These are phyloP conservation scores for Tuber magnatum DNA, from an alignment of 495 filamentous ascomycete species.

Conservation along the genomic window DNA sequence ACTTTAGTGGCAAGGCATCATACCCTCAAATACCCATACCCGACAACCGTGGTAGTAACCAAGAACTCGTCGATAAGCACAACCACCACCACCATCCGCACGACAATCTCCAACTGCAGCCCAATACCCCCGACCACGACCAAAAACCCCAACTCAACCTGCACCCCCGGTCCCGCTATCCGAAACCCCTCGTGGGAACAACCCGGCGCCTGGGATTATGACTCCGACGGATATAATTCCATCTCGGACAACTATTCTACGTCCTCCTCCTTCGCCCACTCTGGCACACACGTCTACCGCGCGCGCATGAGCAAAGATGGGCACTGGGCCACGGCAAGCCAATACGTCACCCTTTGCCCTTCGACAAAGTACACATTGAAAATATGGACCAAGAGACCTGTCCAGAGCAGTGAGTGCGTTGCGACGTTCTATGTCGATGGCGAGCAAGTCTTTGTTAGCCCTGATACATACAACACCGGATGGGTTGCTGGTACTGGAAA, in stretches of 20 bases:
- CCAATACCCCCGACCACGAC: background rate
- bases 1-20: too few relatives aligned
- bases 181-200: constrained; percentile 1
- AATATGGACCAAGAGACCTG: constrained; percentile 17
- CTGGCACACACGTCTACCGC: background rate
- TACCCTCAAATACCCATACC: background rate
- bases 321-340: background rate
- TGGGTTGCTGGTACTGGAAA: constrained; percentile 8
- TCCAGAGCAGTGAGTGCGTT: background rate
- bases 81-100: background rate
- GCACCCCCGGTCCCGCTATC: background rate
- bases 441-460: background rate
- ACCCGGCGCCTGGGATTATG: background rate
- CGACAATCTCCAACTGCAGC: constrained; percentile 6
- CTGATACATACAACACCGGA: background rate
- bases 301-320: background rate
- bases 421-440: constrained; percentile 15
- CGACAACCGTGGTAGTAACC: background rate
- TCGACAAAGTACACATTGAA: constrained; percentile 6
- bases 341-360: constrained; percentile 10
- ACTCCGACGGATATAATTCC: background rate
- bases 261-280: constrained; percentile 1
- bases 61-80: background rate
- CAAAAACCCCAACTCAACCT: background rate
- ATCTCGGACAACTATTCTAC: constrained; percentile 9